These are phyloP conservation scores for Trametes maxima DNA, from an alignment of 768 basidiomycete genomes.

Conservation along the genomic window DNA sequence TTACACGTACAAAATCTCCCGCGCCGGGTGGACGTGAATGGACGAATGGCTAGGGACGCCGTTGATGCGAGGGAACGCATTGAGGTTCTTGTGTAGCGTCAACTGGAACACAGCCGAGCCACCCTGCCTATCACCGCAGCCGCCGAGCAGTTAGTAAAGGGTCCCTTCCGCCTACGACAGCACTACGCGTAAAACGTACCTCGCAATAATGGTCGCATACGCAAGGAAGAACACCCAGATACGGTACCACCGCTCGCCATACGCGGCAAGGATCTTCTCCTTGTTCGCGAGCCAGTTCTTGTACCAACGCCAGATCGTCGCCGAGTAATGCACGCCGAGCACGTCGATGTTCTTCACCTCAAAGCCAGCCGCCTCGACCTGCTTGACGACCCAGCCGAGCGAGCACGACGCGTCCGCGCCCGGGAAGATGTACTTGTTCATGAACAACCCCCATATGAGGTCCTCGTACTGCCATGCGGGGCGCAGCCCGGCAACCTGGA, in stretches of 20 bases:
- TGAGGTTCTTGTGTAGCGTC: constrained; percentile 97
- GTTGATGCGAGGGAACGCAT: constrained; percentile 89
- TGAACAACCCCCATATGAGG: constrained; percentile 95
- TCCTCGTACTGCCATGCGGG: constrained; percentile 99
- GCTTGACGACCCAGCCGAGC: constrained; percentile 89
- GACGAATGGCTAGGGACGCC: constrained; percentile 83
- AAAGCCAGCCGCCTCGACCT: constrained; percentile 90
- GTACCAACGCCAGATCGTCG: constrained; percentile 91
- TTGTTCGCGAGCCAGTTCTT: constrained; percentile 96
- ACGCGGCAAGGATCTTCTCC: constrained; percentile 84
- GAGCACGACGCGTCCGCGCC: constrained; percentile 97
- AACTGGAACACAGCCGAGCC: constrained; percentile 94
- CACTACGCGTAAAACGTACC: constrained; percentile 41
- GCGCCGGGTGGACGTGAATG: constrained; percentile 63
- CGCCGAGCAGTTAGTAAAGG: constrained; percentile 2
- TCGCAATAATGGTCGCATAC: constrained; percentile 80
- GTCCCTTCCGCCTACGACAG: background rate
- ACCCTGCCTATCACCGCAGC: constrained; percentile 63
- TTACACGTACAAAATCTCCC: constrained; percentile 49
- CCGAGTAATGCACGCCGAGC: constrained; percentile 95
- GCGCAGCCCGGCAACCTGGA: constrained; percentile 97
- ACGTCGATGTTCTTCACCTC: constrained; percentile 97
- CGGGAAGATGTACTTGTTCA: constrained; percentile 99
- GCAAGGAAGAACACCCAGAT: constrained; percentile 98
- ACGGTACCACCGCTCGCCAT: constrained; percentile 93